phyloP scores from a whole-genome alignment of 2,329 filamentous ascomycete genomes.

The Bipolaris oryzae region DNA sequence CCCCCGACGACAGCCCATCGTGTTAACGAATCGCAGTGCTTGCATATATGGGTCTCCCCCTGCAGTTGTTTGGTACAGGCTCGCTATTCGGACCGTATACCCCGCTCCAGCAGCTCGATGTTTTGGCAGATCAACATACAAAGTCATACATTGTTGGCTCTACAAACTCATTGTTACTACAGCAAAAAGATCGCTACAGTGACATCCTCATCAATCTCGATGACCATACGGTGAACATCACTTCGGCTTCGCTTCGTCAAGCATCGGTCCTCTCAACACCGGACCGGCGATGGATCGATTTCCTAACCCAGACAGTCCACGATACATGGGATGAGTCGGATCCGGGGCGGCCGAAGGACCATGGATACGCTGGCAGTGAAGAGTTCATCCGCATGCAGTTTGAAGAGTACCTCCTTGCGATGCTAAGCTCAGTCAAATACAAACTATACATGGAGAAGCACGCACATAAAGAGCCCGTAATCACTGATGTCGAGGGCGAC shows the following conservation, averaged over 20 bases:
- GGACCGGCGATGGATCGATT: conserved; percentile 95
- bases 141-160: conserved; percentile 98
- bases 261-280: conserved; percentile 81
- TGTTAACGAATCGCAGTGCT: conserved; percentile 62
- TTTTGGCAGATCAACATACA: conserved; percentile 89
- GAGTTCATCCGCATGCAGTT: conserved; percentile 98
- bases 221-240: conserved; percentile 82
- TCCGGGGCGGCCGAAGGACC: conserved; percentile 85
- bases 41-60: conserved; percentile 89
- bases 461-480: conserved; percentile 62
- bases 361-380: conserved; percentile 94
- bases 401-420: conserved; percentile 90
- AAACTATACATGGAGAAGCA: conserved; percentile 60
- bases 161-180: conserved; percentile 90
- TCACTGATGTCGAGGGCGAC: conserved; percentile 75
- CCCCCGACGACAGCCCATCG: background rate
- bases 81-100: conserved; percentile 97
- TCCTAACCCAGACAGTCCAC: conserved; percentile 88
- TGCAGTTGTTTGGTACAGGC: conserved; percentile 96
- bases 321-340: conserved; percentile 96
- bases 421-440: conserved; percentile 89
- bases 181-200: conserved; percentile 94
- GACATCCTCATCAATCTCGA: conserved; percentile 97
- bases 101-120: conserved; percentile 90
- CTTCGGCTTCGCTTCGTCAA: conserved; percentile 75